Base-by-base conservation (phyloP, 2,329 filamentous ascomycete species). In the Cladobotryum protrusum region DNA sequence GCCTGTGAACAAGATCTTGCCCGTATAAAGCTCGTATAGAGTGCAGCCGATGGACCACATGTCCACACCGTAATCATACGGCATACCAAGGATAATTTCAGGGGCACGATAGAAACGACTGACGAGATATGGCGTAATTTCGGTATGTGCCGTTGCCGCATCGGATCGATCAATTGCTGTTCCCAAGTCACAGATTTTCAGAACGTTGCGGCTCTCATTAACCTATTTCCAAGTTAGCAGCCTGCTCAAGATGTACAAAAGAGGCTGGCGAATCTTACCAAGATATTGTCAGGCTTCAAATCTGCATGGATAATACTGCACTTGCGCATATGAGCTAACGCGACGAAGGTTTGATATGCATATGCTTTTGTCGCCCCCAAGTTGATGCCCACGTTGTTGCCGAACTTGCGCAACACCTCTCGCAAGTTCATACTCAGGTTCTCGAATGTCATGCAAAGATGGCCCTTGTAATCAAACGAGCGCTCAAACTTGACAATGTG, bases 31-130 rank as follows among this genome's bases (percentile, higher is more conserved):
- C 70, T 99, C 93, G 67, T 95, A 99, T 29, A 97, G 76, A 0
- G 93, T 99, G 70, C 93, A 99, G 35, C 93, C 95, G 57, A 97
- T 89, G 7, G 92, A 95, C 93, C 93, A 99, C 76, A 96, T 88
- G 67, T 99, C 93, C 57, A 97, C 89, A 7, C 87, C 86, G 65
- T 92, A 95, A 65, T 96, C 90, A 66, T 95, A 96, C 9, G 87
- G 86, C 74, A 96, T 91, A n/a, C 93, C 93, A 3, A 99, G 78
- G 54, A 99, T 96, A 63, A 99, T 89, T 71, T 99, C 93, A 2
- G 95, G 93, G 3, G 93, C 93, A 54, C 93, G 86, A 67, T 99
- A 99, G 71, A 97, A 99, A 49, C 95, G 86, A 72, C 90, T 96
- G 63, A 97, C 90, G 1, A 99, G 83, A 64, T 97, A 97, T 12